These are phyloP conservation scores for Scleroderma bovista DNA, from an alignment of 768 basidiomycete species.

Conservation along the genomic window DNA sequence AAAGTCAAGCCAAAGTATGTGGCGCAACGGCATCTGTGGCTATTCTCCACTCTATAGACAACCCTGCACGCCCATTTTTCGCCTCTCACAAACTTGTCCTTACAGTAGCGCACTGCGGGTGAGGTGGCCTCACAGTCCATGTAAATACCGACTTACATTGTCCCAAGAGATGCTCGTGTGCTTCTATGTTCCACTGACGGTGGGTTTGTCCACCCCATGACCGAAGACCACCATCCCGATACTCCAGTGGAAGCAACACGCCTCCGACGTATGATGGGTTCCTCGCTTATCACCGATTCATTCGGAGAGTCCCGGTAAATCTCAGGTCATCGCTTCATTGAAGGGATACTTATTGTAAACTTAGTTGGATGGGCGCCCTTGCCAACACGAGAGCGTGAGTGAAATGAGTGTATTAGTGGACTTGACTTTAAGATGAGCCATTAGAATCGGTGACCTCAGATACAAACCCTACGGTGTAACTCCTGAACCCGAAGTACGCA, in stretches of 20 bases:
- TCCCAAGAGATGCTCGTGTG: slow-evolving; percentile 78
- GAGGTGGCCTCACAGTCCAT: slow-evolving; percentile 17
- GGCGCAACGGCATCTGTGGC: slow-evolving; percentile 92
- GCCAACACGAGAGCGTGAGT: slow-evolving; percentile 85
- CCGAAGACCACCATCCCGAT: slow-evolving; percentile 95
- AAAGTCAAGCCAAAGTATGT: slow-evolving; percentile 64
- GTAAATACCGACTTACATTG: slow-evolving; percentile 7
- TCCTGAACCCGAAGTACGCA: slow-evolving; percentile 83
- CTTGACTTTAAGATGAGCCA: slow-evolving; percentile 4
- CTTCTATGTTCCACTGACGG: slow-evolving; percentile 70
- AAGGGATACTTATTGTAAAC: not conserved
- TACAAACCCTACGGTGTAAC: slow-evolving; percentile 91
- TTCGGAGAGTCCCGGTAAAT: slow-evolving; percentile 85
- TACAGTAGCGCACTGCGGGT: slow-evolving; percentile 94
- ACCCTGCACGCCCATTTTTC: slow-evolving; percentile 78
- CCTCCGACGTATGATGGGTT: slow-evolving; percentile 85
- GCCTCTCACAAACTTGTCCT: slow-evolving; percentile 67
- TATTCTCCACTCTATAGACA: slow-evolving; percentile 86
- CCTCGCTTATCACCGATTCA: slow-evolving; percentile 85
- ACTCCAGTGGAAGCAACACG: slow-evolving; percentile 79
- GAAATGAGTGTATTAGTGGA: not conserved
- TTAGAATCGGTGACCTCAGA: slow-evolving; percentile 80
- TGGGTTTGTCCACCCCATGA: slow-evolving; percentile 78
- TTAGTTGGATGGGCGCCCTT: slow-evolving; percentile 91
- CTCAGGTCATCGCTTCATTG: not conserved